These are phyloP conservation scores for Scedosporium minutisporum DNA, from an alignment of 2,329 filamentous ascomycete genomes.

Conservation along the genomic window DNA sequence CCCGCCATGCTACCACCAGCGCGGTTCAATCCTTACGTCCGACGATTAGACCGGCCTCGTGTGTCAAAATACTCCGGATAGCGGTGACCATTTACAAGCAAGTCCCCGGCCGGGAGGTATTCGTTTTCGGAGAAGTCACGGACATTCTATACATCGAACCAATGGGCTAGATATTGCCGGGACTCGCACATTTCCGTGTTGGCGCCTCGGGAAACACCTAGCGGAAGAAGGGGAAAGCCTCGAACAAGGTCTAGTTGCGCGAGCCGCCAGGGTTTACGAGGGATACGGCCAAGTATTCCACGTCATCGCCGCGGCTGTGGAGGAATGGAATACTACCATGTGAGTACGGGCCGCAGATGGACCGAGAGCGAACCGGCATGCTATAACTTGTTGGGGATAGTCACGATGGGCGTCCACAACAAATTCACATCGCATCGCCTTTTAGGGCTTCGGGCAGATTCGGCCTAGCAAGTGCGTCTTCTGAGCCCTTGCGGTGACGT, in stretches of 20 bases:
- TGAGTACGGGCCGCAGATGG: constrained; percentile 23
- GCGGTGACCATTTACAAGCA: constrained; percentile 24
- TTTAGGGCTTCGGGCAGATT: too few relatives aligned
- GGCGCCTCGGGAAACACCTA: constrained; percentile 41
- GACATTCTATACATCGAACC: constrained; percentile 41
- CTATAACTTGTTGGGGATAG: too few relatives aligned
- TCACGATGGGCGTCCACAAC: too few relatives aligned
- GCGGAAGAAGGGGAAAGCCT: constrained; percentile 32
- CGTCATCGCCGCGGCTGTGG: constrained; percentile 33
- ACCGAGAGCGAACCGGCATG: too few relatives aligned
- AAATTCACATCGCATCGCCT: too few relatives aligned
- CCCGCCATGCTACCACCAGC: constrained; percentile 34
- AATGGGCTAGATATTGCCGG: constrained; percentile 23
- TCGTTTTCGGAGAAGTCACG: constrained; percentile 30
- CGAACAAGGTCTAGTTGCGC: constrained; percentile 20
- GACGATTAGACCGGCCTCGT: background rate
- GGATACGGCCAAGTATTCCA: constrained; percentile 20
- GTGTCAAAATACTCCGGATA: background rate
- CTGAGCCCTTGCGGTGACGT: too few relatives aligned
- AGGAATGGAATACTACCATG: constrained; percentile 35
- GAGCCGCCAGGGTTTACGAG: constrained; percentile 23
- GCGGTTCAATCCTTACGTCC: constrained; percentile 29
- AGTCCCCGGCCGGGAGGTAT: constrained; percentile 29
- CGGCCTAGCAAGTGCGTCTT: too few relatives aligned
- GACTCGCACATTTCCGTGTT: constrained; percentile 16